These are phyloP conservation scores for Russula sp. DNA, from an alignment of 768 basidiomycete species.

Conservation along the genomic window DNA sequence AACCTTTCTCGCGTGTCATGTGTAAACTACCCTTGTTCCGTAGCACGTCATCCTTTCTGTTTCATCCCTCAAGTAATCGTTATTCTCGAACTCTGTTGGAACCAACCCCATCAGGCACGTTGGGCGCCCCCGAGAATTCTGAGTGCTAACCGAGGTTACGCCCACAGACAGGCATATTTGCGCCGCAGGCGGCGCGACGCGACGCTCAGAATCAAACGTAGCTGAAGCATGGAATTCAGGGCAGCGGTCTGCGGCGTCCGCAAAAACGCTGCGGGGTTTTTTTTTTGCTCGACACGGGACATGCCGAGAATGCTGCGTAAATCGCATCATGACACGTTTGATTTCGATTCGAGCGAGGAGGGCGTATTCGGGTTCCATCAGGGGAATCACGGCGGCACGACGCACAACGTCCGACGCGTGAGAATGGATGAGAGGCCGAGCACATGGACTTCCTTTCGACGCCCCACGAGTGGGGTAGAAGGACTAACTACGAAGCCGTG, in stretches of 20 bases:
- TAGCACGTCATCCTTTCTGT: slow-evolving; percentile 13
- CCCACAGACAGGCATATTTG: neutral
- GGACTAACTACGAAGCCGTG: neutral
- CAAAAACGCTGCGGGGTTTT: slow-evolving; percentile 4
- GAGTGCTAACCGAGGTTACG: slow-evolving; percentile 6
- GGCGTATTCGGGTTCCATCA: slow-evolving; percentile 6
- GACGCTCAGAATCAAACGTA: slow-evolving; percentile 15
- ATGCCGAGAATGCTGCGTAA: slow-evolving; percentile 14
- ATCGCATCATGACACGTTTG: slow-evolving; percentile 20
- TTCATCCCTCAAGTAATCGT: slow-evolving; percentile 14
- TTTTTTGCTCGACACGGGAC: slow-evolving; percentile 7
- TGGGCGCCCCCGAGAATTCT: slow-evolving; percentile 8
- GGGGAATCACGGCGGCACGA: slow-evolving; percentile 7
- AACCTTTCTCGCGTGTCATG: slow-evolving; percentile 14
- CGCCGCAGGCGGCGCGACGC: slow-evolving; percentile 8
- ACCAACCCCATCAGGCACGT: slow-evolving; percentile 4
- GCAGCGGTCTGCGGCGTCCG: slow-evolving; percentile 4
- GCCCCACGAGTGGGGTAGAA: neutral
- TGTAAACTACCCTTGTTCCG: slow-evolving; percentile 14
- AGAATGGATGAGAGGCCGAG: neutral
- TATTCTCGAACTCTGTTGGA: slow-evolving; percentile 17
- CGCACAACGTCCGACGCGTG: slow-evolving; percentile 9
- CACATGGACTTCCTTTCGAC: neutral
- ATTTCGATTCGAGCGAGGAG: slow-evolving; percentile 12
- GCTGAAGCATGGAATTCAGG: slow-evolving; percentile 16